Conservation (phyloP, 345 rosid species). For the Capsella bursapastoris region DNA sequence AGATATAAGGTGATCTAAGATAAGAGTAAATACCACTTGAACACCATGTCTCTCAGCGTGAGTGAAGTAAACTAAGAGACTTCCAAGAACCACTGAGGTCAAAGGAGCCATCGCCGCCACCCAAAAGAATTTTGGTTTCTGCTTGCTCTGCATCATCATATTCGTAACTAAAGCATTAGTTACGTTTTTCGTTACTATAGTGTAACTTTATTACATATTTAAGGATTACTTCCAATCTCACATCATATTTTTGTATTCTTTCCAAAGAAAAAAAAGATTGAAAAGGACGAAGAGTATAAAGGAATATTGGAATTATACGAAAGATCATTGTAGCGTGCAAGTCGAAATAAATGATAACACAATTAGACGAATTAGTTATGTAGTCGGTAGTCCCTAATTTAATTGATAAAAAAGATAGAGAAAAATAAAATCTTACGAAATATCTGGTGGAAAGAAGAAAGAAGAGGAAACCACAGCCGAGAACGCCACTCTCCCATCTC, state of each 20-base stretch:
- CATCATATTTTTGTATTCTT: background rate
- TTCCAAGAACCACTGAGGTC: conserved; percentile 82
- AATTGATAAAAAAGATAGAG: background rate
- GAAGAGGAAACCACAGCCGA: conserved; percentile 87
- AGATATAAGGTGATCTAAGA: background rate
- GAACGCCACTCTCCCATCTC: conserved; percentile 94
- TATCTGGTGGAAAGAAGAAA: conserved; percentile 75
- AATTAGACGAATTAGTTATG: background rate
- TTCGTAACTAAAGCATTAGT: background rate
- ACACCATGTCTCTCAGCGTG: conserved; percentile 96
- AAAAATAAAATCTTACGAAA: conserved; percentile 57
- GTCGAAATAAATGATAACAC: background rate
- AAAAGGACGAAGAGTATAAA: conserved; percentile 15
- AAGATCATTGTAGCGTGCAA: conserved; percentile 26
- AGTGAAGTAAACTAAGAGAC: conserved; percentile 77
- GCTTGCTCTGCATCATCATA: conserved; percentile 65
- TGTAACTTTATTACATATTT: background rate
- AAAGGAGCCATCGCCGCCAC: conserved; percentile 90
- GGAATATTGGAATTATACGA: background rate
- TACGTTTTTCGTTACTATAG: background rate
- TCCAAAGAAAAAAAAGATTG: background rate
- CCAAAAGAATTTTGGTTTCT: conserved; percentile 78
- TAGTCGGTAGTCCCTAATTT: background rate
- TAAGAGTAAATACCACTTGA: conserved; percentile 65
- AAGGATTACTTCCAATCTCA: background rate